Conservation (phyloP, 768 basidiomycete genomes). For the Trametes cinnabarina region DNA sequence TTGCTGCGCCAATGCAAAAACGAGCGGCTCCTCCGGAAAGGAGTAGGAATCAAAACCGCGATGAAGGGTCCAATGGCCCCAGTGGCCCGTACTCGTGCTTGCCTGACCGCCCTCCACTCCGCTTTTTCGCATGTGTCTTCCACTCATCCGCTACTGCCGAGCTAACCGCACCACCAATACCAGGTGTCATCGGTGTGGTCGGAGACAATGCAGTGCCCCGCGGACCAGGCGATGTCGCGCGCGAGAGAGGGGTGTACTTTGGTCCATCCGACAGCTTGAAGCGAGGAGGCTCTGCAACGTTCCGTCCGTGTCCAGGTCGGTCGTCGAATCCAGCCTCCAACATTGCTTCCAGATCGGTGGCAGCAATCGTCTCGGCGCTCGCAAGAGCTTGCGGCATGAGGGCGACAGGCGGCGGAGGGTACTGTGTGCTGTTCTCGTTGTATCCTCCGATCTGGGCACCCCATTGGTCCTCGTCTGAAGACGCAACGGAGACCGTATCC, state of each 20-base stretch:
- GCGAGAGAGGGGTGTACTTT: constrained; percentile 56
- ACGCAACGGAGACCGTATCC: constrained; percentile 76
- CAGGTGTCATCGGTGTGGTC: constrained; percentile 30
- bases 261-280: constrained; percentile 62
- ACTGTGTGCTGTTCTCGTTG: constrained; percentile 78
- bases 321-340: constrained; percentile 89
- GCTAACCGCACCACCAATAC: constrained; percentile 34
- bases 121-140: constrained; percentile 41
- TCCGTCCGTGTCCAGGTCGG: constrained; percentile 41
- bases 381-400: constrained; percentile 44
- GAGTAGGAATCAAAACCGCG: constrained; percentile 21
- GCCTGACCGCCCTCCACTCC: constrained; percentile 37
- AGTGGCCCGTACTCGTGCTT: constrained; percentile 46
- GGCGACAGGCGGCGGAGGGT: constrained; percentile 83
- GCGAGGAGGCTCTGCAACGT: constrained; percentile 44
- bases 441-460: constrained; percentile 93
- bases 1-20: constrained; percentile 11
- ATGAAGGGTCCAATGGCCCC: constrained; percentile 40
- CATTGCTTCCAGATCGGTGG: constrained; percentile 86
- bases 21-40: neutral
- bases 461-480: constrained; percentile 95
- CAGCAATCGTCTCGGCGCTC: constrained; percentile 52
- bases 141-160: constrained; percentile 36
- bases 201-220: constrained; percentile 25
- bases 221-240: constrained; percentile 46